Evolutionary conservation across 345 rosid genomes (phyloP).

Genomic region (Salix viminalis): DNA sequence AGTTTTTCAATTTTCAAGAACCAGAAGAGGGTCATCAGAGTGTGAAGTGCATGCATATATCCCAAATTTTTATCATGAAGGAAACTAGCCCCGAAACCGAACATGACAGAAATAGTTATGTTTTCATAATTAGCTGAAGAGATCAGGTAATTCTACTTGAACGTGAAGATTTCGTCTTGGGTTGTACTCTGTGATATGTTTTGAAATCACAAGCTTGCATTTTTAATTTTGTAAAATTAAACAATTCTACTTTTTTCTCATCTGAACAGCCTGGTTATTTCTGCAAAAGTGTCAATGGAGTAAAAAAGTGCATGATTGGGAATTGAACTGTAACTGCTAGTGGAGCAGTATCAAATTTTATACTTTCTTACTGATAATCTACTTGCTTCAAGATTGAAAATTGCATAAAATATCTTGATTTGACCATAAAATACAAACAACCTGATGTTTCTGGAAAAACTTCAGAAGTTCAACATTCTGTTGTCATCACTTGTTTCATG

Average conservation of each 20-base stretch:
- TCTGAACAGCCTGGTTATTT: not conserved
- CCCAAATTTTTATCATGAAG: conserved; percentile 4
- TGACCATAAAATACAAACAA: not conserved
- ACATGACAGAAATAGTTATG: not conserved
- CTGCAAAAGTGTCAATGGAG: not conserved
- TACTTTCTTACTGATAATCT: not conserved
- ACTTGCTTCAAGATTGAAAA: not conserved
- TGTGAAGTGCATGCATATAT: conserved; percentile 11
- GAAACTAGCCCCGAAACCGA: not conserved
- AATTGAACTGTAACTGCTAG: not conserved
- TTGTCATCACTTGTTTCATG: not conserved
- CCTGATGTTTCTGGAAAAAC: not conserved
- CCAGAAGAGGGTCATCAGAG: not conserved
- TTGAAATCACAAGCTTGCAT: not conserved
- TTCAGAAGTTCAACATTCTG: not conserved
- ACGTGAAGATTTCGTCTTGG: not conserved
- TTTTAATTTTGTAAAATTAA: not conserved
- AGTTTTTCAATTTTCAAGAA: not conserved
- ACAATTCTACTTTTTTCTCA: not conserved
- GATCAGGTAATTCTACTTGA: not conserved
- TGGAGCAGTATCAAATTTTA: not conserved
- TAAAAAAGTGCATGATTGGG: not conserved
- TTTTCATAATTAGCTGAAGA: not conserved
- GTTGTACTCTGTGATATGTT: too few species aligned
- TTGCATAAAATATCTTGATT: not conserved